Evolutionary conservation across 2,329 filamentous ascomycete species (phyloP).

Genomic region (Chrysoporthe austroafricana): DNA sequence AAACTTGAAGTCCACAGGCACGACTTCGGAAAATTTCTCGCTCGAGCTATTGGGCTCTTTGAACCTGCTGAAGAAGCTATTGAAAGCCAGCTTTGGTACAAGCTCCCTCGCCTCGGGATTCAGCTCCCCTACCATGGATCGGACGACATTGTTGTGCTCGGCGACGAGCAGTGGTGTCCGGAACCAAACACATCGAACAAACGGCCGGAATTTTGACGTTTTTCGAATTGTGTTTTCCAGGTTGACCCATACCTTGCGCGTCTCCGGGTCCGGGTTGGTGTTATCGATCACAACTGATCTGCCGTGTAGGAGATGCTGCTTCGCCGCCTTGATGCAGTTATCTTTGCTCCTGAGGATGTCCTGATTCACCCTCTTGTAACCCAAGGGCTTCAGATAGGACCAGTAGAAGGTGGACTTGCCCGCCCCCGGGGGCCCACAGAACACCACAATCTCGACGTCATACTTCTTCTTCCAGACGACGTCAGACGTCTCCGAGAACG

Average conservation of each 20-base stretch:
- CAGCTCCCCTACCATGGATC: constrained; percentile 70
- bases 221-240: constrained; percentile 57
- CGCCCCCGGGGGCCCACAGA: constrained; percentile 85
- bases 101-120: constrained; percentile 81
- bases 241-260: constrained; percentile 76
- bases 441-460: constrained; percentile 75
- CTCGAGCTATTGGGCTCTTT: constrained; percentile 65
- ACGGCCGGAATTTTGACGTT: constrained; percentile 61
- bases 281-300: constrained; percentile 84
- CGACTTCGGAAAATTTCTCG: constrained; percentile 86
- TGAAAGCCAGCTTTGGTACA: constrained; percentile 81
- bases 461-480: constrained; percentile 64
- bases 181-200: constrained; percentile 86
- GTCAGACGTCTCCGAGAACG: constrained; percentile 37
- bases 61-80: constrained; percentile 73
- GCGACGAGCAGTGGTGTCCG: constrained; percentile 70
- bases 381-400: constrained; percentile 74
- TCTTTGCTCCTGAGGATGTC: constrained; percentile 76
- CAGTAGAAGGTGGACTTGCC: constrained; percentile 94
- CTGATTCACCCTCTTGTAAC: constrained; percentile 87
- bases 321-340: constrained; percentile 74
- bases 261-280: constrained; percentile 85
- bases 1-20: constrained; percentile 76
- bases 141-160: constrained; percentile 86
- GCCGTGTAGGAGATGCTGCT: constrained; percentile 64